These are phyloP conservation scores for Mycosphaerella arachidis DNA, from an alignment of 2,329 filamentous ascomycete genomes.

Conservation along the genomic window DNA sequence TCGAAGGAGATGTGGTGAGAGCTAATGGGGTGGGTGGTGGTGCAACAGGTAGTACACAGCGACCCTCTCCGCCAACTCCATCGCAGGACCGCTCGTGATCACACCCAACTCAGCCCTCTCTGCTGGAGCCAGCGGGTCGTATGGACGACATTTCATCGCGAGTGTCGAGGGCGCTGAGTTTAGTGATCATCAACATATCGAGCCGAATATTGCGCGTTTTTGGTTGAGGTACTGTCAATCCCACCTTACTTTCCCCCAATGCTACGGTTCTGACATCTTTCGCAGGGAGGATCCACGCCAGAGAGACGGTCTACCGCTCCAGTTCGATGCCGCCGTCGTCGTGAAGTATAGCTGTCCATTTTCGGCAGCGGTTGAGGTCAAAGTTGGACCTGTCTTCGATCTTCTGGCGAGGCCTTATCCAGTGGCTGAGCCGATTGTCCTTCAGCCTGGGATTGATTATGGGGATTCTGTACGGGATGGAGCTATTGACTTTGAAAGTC, in stretches of 20 bases:
- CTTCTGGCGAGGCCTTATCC: constrained; percentile 12
- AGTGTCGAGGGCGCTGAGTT: constrained; percentile 6
- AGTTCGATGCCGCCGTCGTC: constrained; percentile 11
- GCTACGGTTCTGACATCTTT: neutral
- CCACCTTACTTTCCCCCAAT: neutral
- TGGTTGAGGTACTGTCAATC: constrained; percentile 6
- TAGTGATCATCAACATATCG: constrained; percentile 1
- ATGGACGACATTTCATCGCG: constrained; percentile 1
- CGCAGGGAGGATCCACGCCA: neutral
- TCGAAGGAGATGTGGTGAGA: neutral
- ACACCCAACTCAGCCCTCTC: neutral
- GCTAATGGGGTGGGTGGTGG: neutral
- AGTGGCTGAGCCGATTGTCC: constrained; percentile 7
- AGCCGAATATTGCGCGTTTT: constrained; percentile 6
- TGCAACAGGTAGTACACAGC: constrained; percentile 1
- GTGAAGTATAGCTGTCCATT: constrained; percentile 7
- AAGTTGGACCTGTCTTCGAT: constrained; percentile 13
- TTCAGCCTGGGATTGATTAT: constrained; percentile 10
- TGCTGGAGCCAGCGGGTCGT: neutral
- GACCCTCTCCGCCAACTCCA: constrained; percentile 5
- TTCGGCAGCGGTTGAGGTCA: constrained; percentile 9
- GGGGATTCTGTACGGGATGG: constrained; percentile 2
- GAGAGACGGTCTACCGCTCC: constrained; percentile 3
- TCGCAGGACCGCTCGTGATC: neutral
- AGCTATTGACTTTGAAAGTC: neutral